Percentiles rank a stretch among this genome's conserved stretches.
Conservation (phyloP, 116 monocot species). For the Thalassia testudinum region DNA sequence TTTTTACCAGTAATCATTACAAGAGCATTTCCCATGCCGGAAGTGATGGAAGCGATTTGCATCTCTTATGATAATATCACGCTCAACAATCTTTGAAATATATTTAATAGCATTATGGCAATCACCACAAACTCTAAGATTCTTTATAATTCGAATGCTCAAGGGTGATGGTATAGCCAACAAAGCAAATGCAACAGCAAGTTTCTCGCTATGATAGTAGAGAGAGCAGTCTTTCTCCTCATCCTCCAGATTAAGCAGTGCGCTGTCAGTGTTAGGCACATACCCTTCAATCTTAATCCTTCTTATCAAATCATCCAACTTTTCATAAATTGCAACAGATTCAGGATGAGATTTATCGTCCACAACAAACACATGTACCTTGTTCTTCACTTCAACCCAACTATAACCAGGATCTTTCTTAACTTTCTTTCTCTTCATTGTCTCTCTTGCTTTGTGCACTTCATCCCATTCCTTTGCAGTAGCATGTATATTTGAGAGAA, state of each 20-base stretch:
- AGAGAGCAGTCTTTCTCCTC: constrained; percentile 37
- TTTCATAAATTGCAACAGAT: constrained; percentile 19
- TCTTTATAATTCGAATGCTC: constrained; percentile 36
- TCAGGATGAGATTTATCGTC: constrained; percentile 32
- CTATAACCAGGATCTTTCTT: constrained; percentile 67
- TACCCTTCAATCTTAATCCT: constrained; percentile 41
- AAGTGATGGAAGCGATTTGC: constrained; percentile 91
- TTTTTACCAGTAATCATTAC: constrained; percentile 94
- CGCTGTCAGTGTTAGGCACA: constrained; percentile 21
- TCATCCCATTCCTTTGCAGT: constrained; percentile 32
- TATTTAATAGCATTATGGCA: constrained; percentile 46
- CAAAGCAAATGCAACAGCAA: constrained; percentile 47
- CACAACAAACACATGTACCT: constrained; percentile 30
- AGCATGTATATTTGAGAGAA: constrained; percentile 65
- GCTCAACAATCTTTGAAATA: constrained; percentile 22
- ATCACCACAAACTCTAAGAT: constrained; percentile 45
- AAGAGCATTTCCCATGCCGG: constrained; percentile 76
- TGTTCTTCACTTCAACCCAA: constrained; percentile 14
- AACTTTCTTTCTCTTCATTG: constrained; percentile 41
- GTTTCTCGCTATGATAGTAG: constrained; percentile 39
- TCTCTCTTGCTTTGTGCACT: constrained; percentile 24
- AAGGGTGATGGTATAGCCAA: constrained; percentile 24
- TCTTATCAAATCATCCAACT: constrained; percentile 31
- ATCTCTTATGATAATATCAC: constrained; percentile 72
- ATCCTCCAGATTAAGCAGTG: constrained; percentile 32